Base-by-base conservation (phyloP, 1,139 yeast species). In the Nadsonia commutata region DNA sequence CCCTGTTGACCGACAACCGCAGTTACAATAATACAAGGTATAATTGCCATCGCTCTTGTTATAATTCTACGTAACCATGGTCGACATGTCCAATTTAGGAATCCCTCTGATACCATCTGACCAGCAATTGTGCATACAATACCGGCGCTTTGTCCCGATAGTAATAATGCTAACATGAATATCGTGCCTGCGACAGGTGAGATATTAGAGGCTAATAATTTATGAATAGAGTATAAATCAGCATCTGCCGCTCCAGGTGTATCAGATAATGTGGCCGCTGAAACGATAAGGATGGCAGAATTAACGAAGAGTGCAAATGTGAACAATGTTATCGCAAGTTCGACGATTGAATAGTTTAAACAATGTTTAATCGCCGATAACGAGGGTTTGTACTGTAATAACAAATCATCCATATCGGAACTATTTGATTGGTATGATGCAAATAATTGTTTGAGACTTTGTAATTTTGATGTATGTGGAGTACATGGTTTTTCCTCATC, bases 131-230 rank as follows among this genome's bases (percentile, higher is more conserved):
- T 90, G 56, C 96, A 90, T n/a, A 90, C 95, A 23, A 93, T 83
- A 41, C 98, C 97, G 1, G 98, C 97, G 56, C 95, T 82, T 58
- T 88, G 95, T 18, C 98, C 98, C n/a, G 95, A 82, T 57, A 88
- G 86, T 43, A 90, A 67, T 60, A 90, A 72, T 1, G 97, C 97
- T 39, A 86, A 64, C 1, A 96, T 96, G 66, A 90, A 90, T 1
- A 90, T 78, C 27, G 85, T 69, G 3, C 97, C 98, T 0, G 97
- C 97, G 2, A 86, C 80, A n/a, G 83, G 80, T 1, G 95, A 83
- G 40, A 90, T 71, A 54, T 81, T 84, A 39, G 70, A 65, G 3
- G 78, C 68, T 20, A 90, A 71, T 60, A 88, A 69, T 47, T 80
- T 74, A 59, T 88, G 84, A 49, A 90, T 84, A 13, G 95, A 78